These are phyloP conservation scores for Fusarium phyllophilum DNA, from an alignment of 2,329 filamentous ascomycete species.

Conservation along the genomic window DNA sequence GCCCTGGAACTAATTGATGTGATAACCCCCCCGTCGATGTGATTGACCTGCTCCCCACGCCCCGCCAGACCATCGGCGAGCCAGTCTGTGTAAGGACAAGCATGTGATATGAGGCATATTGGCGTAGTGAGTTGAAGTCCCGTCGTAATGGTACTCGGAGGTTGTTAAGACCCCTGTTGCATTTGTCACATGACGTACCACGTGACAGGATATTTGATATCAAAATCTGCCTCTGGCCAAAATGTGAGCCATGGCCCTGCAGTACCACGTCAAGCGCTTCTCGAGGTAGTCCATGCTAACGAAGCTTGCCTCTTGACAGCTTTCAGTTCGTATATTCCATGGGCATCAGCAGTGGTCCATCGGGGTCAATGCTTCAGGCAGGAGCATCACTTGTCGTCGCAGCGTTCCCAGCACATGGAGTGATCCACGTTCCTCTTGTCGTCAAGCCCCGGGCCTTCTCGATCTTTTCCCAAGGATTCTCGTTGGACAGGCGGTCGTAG, in stretches of 20 bases:
- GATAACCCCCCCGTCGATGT: constrained; percentile 44
- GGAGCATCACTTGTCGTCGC: constrained; percentile 2
- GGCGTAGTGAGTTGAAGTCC: constrained; percentile 21
- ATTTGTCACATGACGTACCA: constrained; percentile 30
- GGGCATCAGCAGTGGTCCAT: too few species aligned
- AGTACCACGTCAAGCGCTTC: not conserved
- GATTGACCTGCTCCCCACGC: constrained; percentile 32
- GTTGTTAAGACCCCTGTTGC: constrained; percentile 30
- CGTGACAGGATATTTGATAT: constrained; percentile 4
- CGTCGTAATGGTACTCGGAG: constrained; percentile 19
- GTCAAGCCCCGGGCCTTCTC: constrained; percentile 59
- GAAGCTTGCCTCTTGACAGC: not conserved
- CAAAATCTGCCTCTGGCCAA: not conserved
- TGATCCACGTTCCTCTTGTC: constrained; percentile 58
- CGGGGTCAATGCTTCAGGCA: constrained; percentile 20
- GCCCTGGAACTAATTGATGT: constrained; percentile 32
- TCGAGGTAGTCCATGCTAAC: too few species aligned
- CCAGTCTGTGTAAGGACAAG: constrained; percentile 22
- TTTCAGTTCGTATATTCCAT: not conserved
- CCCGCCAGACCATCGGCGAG: constrained; percentile 25
- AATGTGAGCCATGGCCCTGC: not conserved
- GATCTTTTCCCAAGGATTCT: constrained; percentile 76
- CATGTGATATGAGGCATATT: constrained; percentile 37
- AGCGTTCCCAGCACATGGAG: constrained; percentile 10
- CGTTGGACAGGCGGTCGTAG: constrained; percentile 74